A percentile compares a stretch with the other conserved stretches of the same genome.
phyloP scores from a whole-genome alignment of 257 asterid species.

The Linaria vulgaris region DNA sequence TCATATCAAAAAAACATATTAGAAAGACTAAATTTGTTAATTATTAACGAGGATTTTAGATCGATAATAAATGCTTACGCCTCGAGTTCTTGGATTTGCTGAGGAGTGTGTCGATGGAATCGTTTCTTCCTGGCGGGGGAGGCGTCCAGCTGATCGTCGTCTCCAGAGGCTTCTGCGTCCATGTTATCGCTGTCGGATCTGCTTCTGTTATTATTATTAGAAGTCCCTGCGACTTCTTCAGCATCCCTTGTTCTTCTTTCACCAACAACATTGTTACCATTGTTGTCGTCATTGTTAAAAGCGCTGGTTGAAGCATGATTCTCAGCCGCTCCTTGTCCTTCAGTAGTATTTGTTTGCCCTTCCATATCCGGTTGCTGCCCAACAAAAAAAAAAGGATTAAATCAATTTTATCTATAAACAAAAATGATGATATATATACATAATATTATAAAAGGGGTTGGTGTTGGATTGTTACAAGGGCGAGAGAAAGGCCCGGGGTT shows the following conservation, averaged over 20 bases:
- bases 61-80: background rate
- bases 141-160: conserved; percentile 59
- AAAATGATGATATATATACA: too few species aligned
- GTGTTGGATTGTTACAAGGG: conserved; percentile 48
- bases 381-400: background rate
- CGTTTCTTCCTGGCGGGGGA: conserved; percentile 50
- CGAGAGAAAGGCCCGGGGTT: conserved; percentile 91
- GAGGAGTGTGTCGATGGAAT: conserved; percentile 98
- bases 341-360: conserved; percentile 54
- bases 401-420: too few species aligned
- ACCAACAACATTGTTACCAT: conserved; percentile 18
- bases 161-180: conserved; percentile 90
- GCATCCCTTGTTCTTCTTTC: conserved; percentile 76
- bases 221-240: too few species aligned
- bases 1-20: background rate
- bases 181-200: conserved; percentile 94
- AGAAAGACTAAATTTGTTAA: too few species aligned
- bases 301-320: conserved; percentile 40
- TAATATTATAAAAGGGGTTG: too few species aligned
- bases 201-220: conserved; percentile 33
- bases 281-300: too few species aligned
- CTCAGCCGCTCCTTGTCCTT: conserved; percentile 35
- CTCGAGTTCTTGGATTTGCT: conserved; percentile 89
- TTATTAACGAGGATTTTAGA: too few species aligned
- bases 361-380: conserved; percentile 74